These are phyloP conservation scores for Pyricularia grisea DNA, from an alignment of 2,329 filamentous ascomycete species.

Conservation along the genomic window DNA sequence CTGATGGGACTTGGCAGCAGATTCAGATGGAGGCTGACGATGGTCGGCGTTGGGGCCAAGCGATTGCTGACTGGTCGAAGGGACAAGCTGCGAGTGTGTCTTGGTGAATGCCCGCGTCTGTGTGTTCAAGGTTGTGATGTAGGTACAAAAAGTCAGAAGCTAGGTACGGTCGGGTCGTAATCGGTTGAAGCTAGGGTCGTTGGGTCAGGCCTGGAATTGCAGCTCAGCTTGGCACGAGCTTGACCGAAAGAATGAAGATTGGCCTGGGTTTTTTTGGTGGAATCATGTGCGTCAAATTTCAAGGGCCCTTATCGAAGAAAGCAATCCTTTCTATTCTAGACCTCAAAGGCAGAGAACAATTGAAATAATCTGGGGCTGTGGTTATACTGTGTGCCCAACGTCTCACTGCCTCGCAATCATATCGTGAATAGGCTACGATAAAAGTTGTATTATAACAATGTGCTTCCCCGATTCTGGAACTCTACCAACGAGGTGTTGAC, in stretches of 20 bases:
- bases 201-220: not conserved
- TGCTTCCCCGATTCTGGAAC: not conserved
- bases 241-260: not conserved
- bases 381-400: too few species aligned
- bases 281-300: not conserved
- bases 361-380: too few species aligned
- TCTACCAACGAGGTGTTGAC: not conserved
- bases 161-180: not conserved
- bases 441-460: not conserved
- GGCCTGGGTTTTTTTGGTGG: not conserved
- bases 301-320: not conserved
- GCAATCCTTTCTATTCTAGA: not conserved
- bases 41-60: not conserved
- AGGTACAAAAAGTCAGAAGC: not conserved
- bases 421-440: not conserved
- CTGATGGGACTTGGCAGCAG: not conserved
- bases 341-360: too few species aligned
- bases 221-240: not conserved
- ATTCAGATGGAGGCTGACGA: not conserved
- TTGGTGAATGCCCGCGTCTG: too few species aligned
- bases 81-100: too few species aligned
- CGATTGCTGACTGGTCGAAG: not conserved
- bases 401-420: not conserved
- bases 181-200: not conserved
- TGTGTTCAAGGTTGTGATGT: too few species aligned